These are phyloP conservation scores for Cryptococcus sp. DNA, from an alignment of 1,284 basidiomycete species.

Conservation along the genomic window DNA sequence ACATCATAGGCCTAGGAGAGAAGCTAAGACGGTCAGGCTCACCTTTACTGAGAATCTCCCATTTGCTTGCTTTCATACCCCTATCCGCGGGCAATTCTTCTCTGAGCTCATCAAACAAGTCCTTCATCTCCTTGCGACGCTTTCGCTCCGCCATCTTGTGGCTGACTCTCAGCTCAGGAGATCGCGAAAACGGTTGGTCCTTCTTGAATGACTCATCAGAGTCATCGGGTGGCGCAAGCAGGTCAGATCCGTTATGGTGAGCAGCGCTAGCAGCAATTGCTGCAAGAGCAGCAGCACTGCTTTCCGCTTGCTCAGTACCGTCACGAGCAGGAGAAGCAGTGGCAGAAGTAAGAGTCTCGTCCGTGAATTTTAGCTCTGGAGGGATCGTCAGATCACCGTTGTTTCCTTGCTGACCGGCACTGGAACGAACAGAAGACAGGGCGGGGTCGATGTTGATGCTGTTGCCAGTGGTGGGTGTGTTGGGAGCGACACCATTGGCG, in stretches of 20 bases:
- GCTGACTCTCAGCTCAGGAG: conserved; percentile 85
- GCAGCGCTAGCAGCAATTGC: not conserved
- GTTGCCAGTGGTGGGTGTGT: conserved; percentile 4
- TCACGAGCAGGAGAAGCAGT: conserved; percentile 25
- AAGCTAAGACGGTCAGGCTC: conserved; percentile 22
- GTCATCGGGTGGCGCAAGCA: conserved; percentile 18
- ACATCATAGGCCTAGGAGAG: too few species aligned
- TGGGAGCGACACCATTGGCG: not conserved
- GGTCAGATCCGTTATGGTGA: conserved; percentile 3
- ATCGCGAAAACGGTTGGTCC: conserved; percentile 85
- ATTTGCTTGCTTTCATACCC: conserved; percentile 92
- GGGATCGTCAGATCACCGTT: conserved; percentile 2
- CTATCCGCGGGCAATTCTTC: conserved; percentile 87
- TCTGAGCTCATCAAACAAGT: conserved; percentile 88
- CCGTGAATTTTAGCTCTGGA: conserved; percentile 37
- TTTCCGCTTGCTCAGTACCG: conserved; percentile 4
- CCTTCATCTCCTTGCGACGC: conserved; percentile 95
- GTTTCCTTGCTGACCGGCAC: conserved; percentile 11
- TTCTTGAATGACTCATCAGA: conserved; percentile 23
- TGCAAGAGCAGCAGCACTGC: conserved; percentile 1
- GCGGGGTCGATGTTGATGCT: conserved; percentile 34
- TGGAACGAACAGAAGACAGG: conserved; percentile 36
- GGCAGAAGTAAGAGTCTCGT: conserved; percentile 38
- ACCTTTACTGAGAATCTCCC: conserved; percentile 95
- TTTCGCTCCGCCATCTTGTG: conserved; percentile 95